These are phyloP conservation scores for Picea engelmannii DNA, from an alignment of 83 land plant genomes.

Conservation along the genomic window DNA sequence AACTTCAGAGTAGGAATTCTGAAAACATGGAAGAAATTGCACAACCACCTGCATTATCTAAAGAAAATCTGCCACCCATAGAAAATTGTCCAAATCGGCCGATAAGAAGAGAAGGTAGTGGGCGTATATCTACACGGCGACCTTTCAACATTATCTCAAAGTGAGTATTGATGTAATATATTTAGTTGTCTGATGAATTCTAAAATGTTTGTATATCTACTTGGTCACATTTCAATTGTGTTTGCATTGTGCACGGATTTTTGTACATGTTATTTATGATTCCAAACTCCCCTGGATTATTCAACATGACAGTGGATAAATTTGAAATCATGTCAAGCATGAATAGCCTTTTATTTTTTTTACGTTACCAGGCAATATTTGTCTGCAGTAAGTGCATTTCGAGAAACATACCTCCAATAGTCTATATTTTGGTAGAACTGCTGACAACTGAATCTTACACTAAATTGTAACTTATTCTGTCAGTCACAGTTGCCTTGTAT, in stretches of 20 bases:
- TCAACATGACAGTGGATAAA: neutral
- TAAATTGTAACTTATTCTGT: neutral
- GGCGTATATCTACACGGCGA: neutral
- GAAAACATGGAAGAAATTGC: neutral
- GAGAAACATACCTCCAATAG: too few species aligned
- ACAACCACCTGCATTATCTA: neutral
- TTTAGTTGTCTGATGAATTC: too few species aligned
- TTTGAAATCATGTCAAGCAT: neutral
- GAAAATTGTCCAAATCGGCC: too few species aligned
- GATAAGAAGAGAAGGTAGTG: conserved; percentile 2
- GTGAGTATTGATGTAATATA: neutral
- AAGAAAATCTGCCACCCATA: neutral
- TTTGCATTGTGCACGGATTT: neutral
- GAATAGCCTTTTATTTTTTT: neutral
- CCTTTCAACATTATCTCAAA: neutral
- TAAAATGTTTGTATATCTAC: neutral
- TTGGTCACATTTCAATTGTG: too few species aligned
- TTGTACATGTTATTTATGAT: neutral
- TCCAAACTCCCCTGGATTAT: neutral
- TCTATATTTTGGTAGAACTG: too few species aligned
- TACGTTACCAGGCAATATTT: neutral
- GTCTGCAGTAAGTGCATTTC: neutral
- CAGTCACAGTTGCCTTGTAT: neutral
- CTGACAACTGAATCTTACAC: neutral
- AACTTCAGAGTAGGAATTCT: neutral